Conservation (phyloP, 306 rosid species). For the Prunus dulcis region DNA sequence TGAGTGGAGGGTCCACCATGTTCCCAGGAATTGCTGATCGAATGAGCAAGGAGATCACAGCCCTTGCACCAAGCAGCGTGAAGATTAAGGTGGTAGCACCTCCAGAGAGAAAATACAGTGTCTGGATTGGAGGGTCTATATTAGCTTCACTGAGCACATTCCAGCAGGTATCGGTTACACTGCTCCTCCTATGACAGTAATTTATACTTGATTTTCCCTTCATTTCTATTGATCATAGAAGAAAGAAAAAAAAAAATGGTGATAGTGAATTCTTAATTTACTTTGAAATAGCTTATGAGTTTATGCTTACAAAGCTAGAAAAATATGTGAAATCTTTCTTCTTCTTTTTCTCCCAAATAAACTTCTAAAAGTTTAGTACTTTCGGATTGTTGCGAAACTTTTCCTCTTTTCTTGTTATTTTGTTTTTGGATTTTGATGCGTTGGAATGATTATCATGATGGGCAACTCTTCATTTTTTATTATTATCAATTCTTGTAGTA, state of each 20-base stretch:
- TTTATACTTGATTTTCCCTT: not conserved
- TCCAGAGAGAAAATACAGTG: conserved; percentile 45
- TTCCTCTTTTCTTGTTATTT: too few species aligned
- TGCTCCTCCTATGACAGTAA: not conserved
- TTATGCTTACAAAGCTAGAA: not conserved
- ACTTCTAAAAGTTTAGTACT: not conserved
- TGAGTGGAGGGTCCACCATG: conserved; percentile 48
- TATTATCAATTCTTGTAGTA: not conserved
- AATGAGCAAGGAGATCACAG: conserved; percentile 47
- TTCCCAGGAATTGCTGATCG: conserved; percentile 44
- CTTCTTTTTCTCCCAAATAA: not conserved
- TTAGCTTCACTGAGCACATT: conserved; percentile 45
- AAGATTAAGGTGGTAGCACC: conserved; percentile 41
- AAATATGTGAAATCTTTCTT: not conserved
- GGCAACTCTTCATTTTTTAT: not conserved
- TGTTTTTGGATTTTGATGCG: not conserved
- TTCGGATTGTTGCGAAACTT: not conserved
- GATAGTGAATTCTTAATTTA: not conserved
- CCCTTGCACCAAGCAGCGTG: conserved; percentile 46
- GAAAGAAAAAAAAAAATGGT: not conserved
- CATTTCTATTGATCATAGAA: not conserved
- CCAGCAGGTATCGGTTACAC: conserved; percentile 35
- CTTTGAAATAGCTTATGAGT: not conserved
- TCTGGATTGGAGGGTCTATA: conserved; percentile 45
- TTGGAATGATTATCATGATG: not conserved